Conservation (phyloP, 495 filamentous ascomycete species). For the Hamigera avellanea region DNA sequence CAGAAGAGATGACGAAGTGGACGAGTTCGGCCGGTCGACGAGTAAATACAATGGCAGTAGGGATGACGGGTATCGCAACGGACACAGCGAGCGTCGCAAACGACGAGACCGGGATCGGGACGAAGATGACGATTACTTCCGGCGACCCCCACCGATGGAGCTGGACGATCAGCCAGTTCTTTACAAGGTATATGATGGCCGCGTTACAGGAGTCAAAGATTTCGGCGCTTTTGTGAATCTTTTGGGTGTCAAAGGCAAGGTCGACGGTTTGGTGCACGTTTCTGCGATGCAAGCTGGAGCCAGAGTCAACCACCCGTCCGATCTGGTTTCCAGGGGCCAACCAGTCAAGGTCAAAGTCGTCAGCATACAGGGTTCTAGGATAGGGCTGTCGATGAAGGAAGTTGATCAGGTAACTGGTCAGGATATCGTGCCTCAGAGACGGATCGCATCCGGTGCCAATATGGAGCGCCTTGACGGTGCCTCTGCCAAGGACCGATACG, state of each 20-base stretch:
- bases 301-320: constrained; percentile 83
- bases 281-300: constrained; percentile 82
- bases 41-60: constrained; percentile 20
- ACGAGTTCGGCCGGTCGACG: constrained; percentile 49
- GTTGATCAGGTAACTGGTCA: constrained; percentile 85
- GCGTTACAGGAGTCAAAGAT: constrained; percentile 83
- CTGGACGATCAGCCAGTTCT: constrained; percentile 70
- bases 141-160: constrained; percentile 62
- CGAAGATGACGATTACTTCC: constrained; percentile 53
- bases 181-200: constrained; percentile 83
- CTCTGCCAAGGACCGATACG: constrained; percentile 40
- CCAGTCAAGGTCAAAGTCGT: constrained; percentile 86
- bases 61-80: constrained; percentile 32
- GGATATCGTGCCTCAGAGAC: constrained; percentile 69
- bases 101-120: constrained; percentile 31
- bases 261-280: constrained; percentile 92
- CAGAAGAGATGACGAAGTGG: constrained; percentile 45
- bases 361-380: constrained; percentile 67
- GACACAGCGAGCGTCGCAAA: constrained; percentile 25
- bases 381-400: constrained; percentile 93
- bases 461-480: constrained; percentile 63
- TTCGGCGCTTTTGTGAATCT: constrained; percentile 95
- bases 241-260: constrained; percentile 73
- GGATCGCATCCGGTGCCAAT: constrained; percentile 86
- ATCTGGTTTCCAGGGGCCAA: constrained; percentile 71